Conservation (phyloP, 2,329 filamentous ascomycete genomes). For the Thielaviopsis ethacetica region DNA sequence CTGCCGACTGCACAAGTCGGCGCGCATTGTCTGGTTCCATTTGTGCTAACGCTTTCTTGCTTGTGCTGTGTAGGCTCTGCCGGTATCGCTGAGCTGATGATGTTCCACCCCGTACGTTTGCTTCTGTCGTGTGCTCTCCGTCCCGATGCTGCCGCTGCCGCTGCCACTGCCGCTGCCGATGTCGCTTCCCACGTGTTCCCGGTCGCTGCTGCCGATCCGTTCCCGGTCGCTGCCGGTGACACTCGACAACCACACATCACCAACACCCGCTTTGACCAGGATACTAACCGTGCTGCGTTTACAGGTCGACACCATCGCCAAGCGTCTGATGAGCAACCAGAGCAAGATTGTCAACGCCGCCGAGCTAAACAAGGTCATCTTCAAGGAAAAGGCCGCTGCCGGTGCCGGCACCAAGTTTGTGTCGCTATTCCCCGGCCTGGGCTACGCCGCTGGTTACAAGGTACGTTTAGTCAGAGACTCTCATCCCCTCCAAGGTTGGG, state of each 20-base stretch:
- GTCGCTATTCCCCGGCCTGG: constrained; percentile 89
- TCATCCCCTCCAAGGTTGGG: not conserved
- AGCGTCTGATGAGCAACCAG: constrained; percentile 98
- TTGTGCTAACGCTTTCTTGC: not conserved
- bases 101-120: constrained; percentile 69
- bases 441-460: constrained; percentile 97
- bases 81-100: constrained; percentile 79
- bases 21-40: not conserved
- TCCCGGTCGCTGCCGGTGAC: not conserved
- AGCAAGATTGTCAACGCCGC: constrained; percentile 28
- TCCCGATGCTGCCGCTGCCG: not conserved
- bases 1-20: not conserved
- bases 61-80: constrained; percentile 49
- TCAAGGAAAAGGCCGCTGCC: constrained; percentile 71
- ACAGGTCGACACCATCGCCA: constrained; percentile 92
- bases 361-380: constrained; percentile 80
- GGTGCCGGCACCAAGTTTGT: constrained; percentile 64
- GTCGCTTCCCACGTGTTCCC: not conserved
- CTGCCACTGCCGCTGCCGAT: not conserved
- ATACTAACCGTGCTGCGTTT: not conserved
- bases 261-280: not conserved
- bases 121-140: constrained; percentile 1
- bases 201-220: not conserved
- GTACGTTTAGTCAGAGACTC: constrained; percentile 24
- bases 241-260: not conserved